Conservation (phyloP, 1,139 yeast genomes). For the Nematodospora anomalae region DNA sequence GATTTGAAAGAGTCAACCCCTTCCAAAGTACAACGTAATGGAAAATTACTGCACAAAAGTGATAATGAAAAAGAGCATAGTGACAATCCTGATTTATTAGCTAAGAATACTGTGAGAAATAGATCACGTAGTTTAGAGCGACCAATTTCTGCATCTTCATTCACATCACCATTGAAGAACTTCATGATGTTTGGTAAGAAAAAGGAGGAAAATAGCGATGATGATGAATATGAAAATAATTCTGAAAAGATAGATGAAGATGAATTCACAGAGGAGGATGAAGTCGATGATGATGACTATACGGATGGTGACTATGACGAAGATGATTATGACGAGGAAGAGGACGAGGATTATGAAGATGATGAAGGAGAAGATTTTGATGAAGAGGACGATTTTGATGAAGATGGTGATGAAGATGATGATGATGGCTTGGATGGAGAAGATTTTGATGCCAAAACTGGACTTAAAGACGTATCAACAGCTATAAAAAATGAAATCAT, state of each 20-base stretch:
- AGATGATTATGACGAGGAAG: slow-evolving; percentile 20
- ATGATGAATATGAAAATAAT: slow-evolving; percentile 15
- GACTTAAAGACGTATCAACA: slow-evolving; percentile 18
- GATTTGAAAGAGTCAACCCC: slow-evolving; percentile 19
- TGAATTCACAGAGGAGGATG: slow-evolving; percentile 16
- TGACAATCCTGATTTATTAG: slow-evolving; percentile 26
- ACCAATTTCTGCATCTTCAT: slow-evolving; percentile 38
- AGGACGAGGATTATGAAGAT: slow-evolving; percentile 28
- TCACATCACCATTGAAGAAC: slow-evolving; percentile 44
- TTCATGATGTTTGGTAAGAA: slow-evolving; percentile 40
- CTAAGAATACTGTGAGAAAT: slow-evolving; percentile 6
- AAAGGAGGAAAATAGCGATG: slow-evolving; percentile 19
- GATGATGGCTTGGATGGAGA: slow-evolving; percentile 26
- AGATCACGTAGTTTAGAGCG: slow-evolving; percentile 22
- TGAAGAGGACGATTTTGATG: slow-evolving; percentile 31
- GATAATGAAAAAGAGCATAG: slow-evolving; percentile 19
- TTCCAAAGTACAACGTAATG: slow-evolving; percentile 18
- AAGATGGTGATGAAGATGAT: slow-evolving; percentile 27
- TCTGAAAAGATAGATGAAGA: slow-evolving; percentile 15
- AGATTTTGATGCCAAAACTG: slow-evolving; percentile 25
- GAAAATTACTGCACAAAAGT: slow-evolving; percentile 9
- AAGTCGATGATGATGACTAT: slow-evolving; percentile 18
- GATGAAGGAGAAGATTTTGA: slow-evolving; percentile 31
- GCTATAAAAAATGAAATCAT: slow-evolving; percentile 9
- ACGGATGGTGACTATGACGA: slow-evolving; percentile 21